These are phyloP conservation scores for Aspergillus sp. DNA, from an alignment of 2,329 filamentous ascomycete genomes.

Conservation along the genomic window DNA sequence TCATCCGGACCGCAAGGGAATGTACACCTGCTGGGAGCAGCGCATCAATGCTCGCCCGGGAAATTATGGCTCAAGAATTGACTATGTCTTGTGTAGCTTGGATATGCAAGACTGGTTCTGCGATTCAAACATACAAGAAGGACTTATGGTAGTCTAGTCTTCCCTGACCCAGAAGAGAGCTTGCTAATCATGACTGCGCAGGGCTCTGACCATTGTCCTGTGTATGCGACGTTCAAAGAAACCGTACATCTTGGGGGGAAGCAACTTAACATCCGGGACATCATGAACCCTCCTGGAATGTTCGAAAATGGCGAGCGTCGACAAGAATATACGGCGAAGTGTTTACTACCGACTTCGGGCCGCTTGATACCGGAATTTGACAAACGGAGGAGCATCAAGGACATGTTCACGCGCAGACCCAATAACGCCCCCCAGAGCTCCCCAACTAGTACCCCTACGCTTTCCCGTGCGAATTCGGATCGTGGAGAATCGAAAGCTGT, in stretches of 20 bases:
- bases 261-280: slow-evolving; percentile 62
- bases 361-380: slow-evolving; percentile 87
- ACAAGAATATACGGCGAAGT: slow-evolving; percentile 65
- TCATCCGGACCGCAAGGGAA: slow-evolving; percentile 75
- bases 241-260: slow-evolving; percentile 55
- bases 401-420: slow-evolving; percentile 78
- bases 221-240: slow-evolving; percentile 74
- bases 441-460: neutral
- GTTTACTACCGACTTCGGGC: slow-evolving; percentile 73
- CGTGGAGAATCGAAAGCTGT: slow-evolving; percentile 1
- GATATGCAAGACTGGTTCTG: slow-evolving; percentile 78
- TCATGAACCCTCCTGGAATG: slow-evolving; percentile 75
- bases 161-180: neutral
- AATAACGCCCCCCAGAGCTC: slow-evolving; percentile 23
- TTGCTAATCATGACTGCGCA: slow-evolving; percentile 31
- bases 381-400: slow-evolving; percentile 78
- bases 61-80: slow-evolving; percentile 89
- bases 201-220: slow-evolving; percentile 95
- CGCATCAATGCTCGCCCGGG: slow-evolving; percentile 93
- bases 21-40: slow-evolving; percentile 98
- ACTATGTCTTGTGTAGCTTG: slow-evolving; percentile 84
- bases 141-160: slow-evolving; percentile 63
- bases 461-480: neutral
- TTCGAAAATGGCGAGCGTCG: slow-evolving; percentile 68
- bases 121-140: slow-evolving; percentile 86